A percentile compares a stretch with the other conserved stretches of the same genome.
phyloP scores from a whole-genome alignment of 352 stramenopile species.

The Pythium utonaiense region DNA sequence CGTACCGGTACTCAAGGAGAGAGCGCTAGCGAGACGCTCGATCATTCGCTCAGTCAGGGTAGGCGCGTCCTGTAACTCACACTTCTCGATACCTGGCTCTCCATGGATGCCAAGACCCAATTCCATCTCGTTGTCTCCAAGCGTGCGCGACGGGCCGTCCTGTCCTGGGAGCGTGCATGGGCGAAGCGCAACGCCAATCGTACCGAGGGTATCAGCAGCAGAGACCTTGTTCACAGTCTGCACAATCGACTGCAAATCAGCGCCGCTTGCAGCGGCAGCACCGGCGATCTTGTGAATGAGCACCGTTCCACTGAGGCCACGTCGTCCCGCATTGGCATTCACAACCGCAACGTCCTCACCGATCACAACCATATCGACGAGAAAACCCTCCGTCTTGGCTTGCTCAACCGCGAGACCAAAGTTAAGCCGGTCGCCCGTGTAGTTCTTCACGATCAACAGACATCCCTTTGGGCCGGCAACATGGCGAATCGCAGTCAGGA shows the following conservation, averaged over 20 bases:
- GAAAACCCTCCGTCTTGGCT: constrained; percentile 89
- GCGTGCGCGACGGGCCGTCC: constrained; percentile 50
- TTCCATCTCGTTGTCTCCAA: constrained; percentile 82
- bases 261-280: constrained; percentile 77
- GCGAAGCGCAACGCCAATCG: constrained; percentile 94
- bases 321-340: constrained; percentile 94
- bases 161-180: constrained; percentile 93
- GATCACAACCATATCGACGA: constrained; percentile 94
- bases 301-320: constrained; percentile 95
- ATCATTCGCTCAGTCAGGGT: constrained; percentile 51
- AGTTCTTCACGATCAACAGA: constrained; percentile 99
- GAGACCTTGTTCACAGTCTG: constrained; percentile 58
- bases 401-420: constrained; percentile 97
- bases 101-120: constrained; percentile 96
- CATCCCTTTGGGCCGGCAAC: constrained; percentile 79
- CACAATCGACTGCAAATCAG: constrained; percentile 73
- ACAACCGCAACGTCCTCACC: constrained; percentile 90
- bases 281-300: constrained; percentile 97
- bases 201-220: constrained; percentile 76
- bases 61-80: constrained; percentile 47
- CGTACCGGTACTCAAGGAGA: constrained; percentile 34
- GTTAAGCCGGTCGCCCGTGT: constrained; percentile 98
- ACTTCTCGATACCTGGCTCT: constrained; percentile 80
- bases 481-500: constrained; percentile 94
- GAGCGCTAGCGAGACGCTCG: constrained; percentile 43